phyloP scores from a whole-genome alignment of 2,329 filamentous ascomycete species.

The Fusarium sp. region DNA sequence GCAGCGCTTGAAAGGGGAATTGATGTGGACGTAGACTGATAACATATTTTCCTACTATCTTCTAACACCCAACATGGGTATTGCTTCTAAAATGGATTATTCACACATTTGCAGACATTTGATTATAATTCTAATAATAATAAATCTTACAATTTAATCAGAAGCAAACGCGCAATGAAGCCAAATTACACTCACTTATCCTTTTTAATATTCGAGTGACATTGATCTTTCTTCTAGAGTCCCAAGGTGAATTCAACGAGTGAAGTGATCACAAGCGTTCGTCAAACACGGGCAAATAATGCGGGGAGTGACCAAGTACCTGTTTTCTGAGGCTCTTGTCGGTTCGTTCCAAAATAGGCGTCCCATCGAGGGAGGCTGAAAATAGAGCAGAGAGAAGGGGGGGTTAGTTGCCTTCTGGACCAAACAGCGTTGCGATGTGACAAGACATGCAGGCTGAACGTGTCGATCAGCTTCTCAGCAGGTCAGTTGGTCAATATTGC shows the following conservation, averaged over 20 bases:
- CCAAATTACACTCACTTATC: no score
- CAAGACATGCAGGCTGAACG: background rate
- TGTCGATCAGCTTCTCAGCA: no score
- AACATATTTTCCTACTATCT: no score
- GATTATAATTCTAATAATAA: no score
- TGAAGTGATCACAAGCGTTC: no score
- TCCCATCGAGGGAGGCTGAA: background rate
- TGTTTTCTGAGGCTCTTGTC: background rate
- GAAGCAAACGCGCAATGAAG: accelerated
- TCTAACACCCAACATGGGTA: accelerated
- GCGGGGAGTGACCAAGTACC: background rate
- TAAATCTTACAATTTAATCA: no score
- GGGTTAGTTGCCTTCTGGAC: background rate
- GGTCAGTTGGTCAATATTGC: background rate
- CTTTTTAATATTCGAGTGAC: no score
- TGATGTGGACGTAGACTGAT: background rate
- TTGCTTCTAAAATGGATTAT: no score
- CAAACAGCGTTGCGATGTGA: background rate
- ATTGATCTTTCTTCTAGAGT: no score
- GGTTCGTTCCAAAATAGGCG: background rate
- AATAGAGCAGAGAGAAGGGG: background rate
- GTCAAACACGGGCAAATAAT: background rate
- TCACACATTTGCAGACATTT: no score
- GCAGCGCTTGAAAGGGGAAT: background rate
- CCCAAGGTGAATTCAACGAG: background rate